Base-by-base conservation (phyloP, 139 green algal species). In the Yamagishiella unicocca region DNA sequence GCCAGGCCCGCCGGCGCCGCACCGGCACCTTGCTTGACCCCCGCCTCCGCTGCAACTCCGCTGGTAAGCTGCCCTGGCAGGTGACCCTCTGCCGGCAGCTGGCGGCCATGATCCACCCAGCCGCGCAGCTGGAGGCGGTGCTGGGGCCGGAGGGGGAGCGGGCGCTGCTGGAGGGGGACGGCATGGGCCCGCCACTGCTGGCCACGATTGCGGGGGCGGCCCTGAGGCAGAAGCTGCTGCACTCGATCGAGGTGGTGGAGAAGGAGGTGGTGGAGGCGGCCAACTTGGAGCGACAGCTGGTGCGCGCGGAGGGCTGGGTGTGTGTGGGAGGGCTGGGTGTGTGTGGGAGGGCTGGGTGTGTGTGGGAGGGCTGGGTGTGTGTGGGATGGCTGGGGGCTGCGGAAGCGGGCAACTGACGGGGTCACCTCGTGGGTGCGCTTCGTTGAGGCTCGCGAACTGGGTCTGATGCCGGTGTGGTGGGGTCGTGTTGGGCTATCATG, bases 151-250 rank as follows among this genome's bases (percentile, higher is more conserved):
- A 53, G 29, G 55, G 27, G 27, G 38, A 35, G 27, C 38, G 35
- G 55, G 77, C 24, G 77, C 55, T 74, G 55, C 35, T 40, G 1
- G 55, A 42, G 37, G 50, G n/a, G 40, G 61, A 70, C 31, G 27
- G 27, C 8, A 61, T 76, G 79, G 79, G 79, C n/a, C 79, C 61
- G 79, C 79, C 61, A 17, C 24, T 40, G 29, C 62, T 85, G 79
- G 79, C 61, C 42, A 42, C 61, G 42, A 33, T 85, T 29, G 79
- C 79, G 61, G 79, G 61, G 38, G 79, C 79, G 61, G 79, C 79
- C 61, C 61, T 85, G 29, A 40, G 61, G 2, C 40, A 64, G 29
- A 62, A 64, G 38, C 40, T 85, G 61, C 42, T 85, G 58, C 42
- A 27, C 4, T 14, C 38, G 42, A n/a, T 85, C 61, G 79, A 85